Evolutionary conservation across 371 early-diverging fungal genomes (phyloP).

Genomic region (Choanephora cucurbitarum): DNA sequence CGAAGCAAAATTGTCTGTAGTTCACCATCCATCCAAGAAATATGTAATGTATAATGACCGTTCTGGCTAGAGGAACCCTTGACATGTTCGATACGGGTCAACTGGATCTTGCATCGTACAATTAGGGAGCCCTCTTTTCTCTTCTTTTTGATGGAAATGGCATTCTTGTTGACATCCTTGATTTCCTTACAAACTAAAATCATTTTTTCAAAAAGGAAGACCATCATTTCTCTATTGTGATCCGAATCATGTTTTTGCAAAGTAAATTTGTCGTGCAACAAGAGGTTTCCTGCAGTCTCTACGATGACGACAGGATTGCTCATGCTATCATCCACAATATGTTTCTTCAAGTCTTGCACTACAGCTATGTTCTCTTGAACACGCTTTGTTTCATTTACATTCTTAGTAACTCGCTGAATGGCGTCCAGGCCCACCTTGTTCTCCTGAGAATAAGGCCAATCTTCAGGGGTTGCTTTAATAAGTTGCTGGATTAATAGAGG

Average conservation of each 20-base stretch:
- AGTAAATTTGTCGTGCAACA: constrained; percentile 81
- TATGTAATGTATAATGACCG: constrained; percentile 41
- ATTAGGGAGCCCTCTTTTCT: constrained; percentile 49
- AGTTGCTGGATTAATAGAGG: constrained; percentile 87
- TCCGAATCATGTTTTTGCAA: constrained; percentile 78
- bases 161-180: constrained; percentile 42
- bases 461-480: constrained; percentile 71
- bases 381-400: constrained; percentile 90
- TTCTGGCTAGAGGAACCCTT: constrained; percentile 62
- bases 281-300: constrained; percentile 63
- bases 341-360: constrained; percentile 74
- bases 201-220: constrained; percentile 90
- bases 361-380: constrained; percentile 79
- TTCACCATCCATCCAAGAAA: constrained; percentile 47
- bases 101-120: constrained; percentile 81
- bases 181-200: constrained; percentile 75
- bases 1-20: constrained; percentile 84
- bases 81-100: constrained; percentile 78
- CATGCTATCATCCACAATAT: constrained; percentile 44
- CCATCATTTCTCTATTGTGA: constrained; percentile 59
- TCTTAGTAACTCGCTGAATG: constrained; percentile 83
- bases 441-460: constrained; percentile 74
- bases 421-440: constrained; percentile 75
- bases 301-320: constrained; percentile 2
- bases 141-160: constrained; percentile 40